Evolutionary conservation across 495 filamentous ascomycete species (phyloP), one percentile per base, ranked within the genome.

Genomic region (Xylaria castorea): DNA sequence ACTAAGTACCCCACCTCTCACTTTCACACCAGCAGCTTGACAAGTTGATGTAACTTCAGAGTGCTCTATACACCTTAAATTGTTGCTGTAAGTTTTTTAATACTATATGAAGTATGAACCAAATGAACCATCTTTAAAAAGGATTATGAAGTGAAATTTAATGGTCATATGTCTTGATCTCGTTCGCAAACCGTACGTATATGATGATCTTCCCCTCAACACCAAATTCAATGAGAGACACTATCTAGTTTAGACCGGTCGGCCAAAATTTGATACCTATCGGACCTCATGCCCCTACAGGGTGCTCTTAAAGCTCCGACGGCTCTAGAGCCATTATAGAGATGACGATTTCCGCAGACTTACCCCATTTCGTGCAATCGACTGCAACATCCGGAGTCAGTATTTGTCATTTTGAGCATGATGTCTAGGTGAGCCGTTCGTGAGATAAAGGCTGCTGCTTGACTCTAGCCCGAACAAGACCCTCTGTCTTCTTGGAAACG

Each of bases 361-460:
- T 36, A 34, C 67, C 67, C 67, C 67, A 70, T 70, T 70, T 70
- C 55, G 67, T 60, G 27, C 25, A 69, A 53, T 69, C 67, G 27
- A 61, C 50, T 66, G 2, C 1, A 34, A 36, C 11, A 30, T 64
- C 44, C 22, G n/a, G 9, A 51, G 22, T 68, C 20, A 68, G 50
- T 32, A 67, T 38, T 30, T 8, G 8, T 16, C 6, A 50, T 50
- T 14, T 11, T 8, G 18, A 50, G 5, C 25, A 14, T 20, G 5
- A 50, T n/a, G 16, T 48, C 30, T 11, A 30, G 7, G 42, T 32
- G 42, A n/a, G 40, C 8, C 14, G 20, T 20, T 20, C 25, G n/a
- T 16, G 16, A 66, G 42, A 11, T 11, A 32, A 27, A n/a, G 14
- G 42, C 38, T 64, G 4, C 22, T n/a, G 36, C 1, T 12, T 4